phyloP scores from a whole-genome alignment of 2,329 filamentous ascomycete species.

The Aureobasidium leucospermi region DNA sequence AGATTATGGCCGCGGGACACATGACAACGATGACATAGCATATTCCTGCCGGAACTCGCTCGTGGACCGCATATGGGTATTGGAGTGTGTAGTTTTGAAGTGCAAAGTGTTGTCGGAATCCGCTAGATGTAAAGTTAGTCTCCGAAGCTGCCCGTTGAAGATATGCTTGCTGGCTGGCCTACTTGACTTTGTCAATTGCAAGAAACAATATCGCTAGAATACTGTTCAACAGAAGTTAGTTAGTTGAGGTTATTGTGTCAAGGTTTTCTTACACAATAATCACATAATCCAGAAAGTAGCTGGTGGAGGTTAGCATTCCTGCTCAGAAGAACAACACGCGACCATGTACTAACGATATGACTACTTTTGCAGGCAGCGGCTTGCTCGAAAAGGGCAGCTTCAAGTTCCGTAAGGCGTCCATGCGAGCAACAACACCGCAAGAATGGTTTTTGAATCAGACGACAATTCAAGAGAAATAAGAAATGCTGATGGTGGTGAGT shows the following conservation, averaged over 20 bases:
- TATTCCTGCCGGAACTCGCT: conserved; percentile 45
- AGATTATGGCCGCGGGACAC: conserved; percentile 46
- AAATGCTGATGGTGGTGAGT: not conserved
- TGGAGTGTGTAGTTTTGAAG: conserved; percentile 50
- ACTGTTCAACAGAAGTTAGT: conserved; percentile 27
- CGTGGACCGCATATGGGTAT: conserved; percentile 50
- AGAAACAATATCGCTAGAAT: conserved; percentile 45
- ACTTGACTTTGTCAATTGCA: conserved; percentile 46
- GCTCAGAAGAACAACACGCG: not conserved
- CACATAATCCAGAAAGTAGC: conserved; percentile 53
- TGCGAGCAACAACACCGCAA: not conserved
- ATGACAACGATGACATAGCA: conserved; percentile 44
- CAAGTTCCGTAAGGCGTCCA: not conserved
- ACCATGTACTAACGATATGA: conserved; percentile 42
- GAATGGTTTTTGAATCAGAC: not conserved
- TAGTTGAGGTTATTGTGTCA: not conserved
- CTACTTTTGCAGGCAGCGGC: conserved; percentile 41
- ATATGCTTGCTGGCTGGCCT: not conserved
- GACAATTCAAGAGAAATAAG: not conserved
- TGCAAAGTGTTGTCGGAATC: conserved; percentile 52
- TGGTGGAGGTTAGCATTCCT: conserved; percentile 21
- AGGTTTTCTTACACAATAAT: conserved; percentile 45
- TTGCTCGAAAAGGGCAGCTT: conserved; percentile 50
- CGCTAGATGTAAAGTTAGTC: not conserved
- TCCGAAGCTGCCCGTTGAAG: not conserved